Evolutionary conservation across 2,329 filamentous ascomycete genomes (phyloP).

Genomic region (Hirsutella minnesotensis): DNA sequence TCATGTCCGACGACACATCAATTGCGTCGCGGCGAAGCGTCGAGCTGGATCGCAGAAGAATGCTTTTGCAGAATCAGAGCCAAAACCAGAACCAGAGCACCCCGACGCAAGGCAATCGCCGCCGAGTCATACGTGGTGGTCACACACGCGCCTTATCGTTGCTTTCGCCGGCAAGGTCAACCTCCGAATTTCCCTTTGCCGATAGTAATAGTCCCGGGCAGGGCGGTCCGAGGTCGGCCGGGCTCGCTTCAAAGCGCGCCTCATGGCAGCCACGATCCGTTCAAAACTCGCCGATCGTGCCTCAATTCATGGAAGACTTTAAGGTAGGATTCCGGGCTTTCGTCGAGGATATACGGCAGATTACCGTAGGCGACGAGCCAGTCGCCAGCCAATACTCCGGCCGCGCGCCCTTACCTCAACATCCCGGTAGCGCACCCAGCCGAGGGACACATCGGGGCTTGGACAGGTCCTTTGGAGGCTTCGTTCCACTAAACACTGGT

Average conservation of each 20-base stretch:
- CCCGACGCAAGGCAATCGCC: slow-evolving; percentile 26
- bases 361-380: slow-evolving; percentile 88
- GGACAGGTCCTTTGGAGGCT: background rate
- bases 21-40: slow-evolving; percentile 27
- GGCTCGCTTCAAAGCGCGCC: slow-evolving; percentile 37
- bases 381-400: slow-evolving; percentile 38
- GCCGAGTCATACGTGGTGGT: slow-evolving; percentile 57
- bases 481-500: slow-evolving; percentile 8
- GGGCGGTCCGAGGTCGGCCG: slow-evolving; percentile 19
- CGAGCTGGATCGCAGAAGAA: slow-evolving; percentile 65
- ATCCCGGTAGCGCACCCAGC: slow-evolving; percentile 7
- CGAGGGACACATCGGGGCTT: slow-evolving; percentile 13
- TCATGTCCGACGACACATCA: slow-evolving; percentile 15
- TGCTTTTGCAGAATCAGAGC: slow-evolving; percentile 43
- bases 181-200: slow-evolving; percentile 28
- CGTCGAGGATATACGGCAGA: slow-evolving; percentile 87
- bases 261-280: slow-evolving; percentile 46
- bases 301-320: slow-evolving; percentile 82
- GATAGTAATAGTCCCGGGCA: slow-evolving; percentile 23
- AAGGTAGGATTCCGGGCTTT: slow-evolving; percentile 87
- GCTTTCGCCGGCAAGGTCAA: slow-evolving; percentile 54
- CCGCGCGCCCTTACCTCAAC: slow-evolving; percentile 5
- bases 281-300: slow-evolving; percentile 35
- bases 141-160: slow-evolving; percentile 62
- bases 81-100: slow-evolving; percentile 32